phyloP scores from a whole-genome alignment of 306 rosid species.

The Carpinus viminea region DNA sequence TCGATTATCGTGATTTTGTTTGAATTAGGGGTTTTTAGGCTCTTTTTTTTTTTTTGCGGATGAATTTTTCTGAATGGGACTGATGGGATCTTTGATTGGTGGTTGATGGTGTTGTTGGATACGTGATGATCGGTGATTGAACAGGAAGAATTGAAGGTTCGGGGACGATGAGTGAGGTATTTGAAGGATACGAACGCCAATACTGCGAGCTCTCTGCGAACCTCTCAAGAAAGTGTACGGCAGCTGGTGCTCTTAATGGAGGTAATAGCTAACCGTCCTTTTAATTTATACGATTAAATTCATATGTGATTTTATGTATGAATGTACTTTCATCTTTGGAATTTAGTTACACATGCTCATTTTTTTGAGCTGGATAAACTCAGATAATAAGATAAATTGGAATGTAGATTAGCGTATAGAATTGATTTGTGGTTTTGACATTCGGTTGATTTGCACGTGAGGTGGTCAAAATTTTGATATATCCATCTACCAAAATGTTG shows the following conservation, averaged over 20 bases:
- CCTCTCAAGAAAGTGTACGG: conserved; percentile 26
- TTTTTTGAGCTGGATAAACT: not conserved
- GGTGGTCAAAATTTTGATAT: not conserved
- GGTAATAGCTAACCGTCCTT: conserved; percentile 9
- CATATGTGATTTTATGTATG: not conserved
- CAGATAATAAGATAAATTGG: not conserved
- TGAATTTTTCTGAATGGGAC: not conserved
- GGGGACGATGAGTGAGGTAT: conserved; percentile 32
- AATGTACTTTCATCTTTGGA: not conserved
- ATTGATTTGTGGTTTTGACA: not conserved
- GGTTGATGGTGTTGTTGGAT: not conserved
- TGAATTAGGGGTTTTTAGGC: not conserved
- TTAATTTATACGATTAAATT: not conserved
- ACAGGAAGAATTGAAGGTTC: not conserved
- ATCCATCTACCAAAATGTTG: not conserved
- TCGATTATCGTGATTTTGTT: not conserved
- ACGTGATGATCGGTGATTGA: not conserved
- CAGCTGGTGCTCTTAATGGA: conserved; percentile 18
- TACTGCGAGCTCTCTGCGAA: conserved; percentile 36
- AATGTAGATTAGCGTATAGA: not conserved
- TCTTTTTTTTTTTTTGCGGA: not conserved
- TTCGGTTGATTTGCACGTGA: not conserved
- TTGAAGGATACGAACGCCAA: conserved; percentile 37
- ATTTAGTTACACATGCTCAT: not conserved
- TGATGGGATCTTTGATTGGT: not conserved